Conservation (phyloP, 2,329 filamentous ascomycete genomes). For the Neocucurbitaria cava region DNA sequence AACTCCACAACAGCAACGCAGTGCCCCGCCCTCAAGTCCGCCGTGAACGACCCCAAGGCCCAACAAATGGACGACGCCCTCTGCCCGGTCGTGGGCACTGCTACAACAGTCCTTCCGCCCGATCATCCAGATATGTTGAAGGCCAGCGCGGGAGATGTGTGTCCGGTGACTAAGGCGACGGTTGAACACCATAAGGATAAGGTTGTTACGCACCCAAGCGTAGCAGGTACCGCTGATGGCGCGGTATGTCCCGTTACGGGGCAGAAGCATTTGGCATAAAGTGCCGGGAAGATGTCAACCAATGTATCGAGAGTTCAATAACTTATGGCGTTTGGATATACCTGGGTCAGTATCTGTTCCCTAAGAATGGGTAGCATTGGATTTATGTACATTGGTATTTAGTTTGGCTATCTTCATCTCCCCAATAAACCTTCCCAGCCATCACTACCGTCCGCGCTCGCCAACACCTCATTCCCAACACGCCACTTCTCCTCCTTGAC, state of each 20-base stretch:
- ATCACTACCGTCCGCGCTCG: conserved; percentile 9
- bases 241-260: conserved; percentile 54
- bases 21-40: conserved; percentile 53
- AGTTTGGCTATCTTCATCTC: background rate
- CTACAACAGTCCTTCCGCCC: conserved; percentile 51
- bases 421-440: conserved; percentile 14
- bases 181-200: conserved; percentile 54
- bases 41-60: conserved; percentile 43
- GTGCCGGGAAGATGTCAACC: background rate
- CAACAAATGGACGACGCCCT: conserved; percentile 52
- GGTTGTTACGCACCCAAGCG: conserved; percentile 50
- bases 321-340: too few relatives aligned
- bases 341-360: too few relatives aligned
- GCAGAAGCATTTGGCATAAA: conserved; percentile 30
- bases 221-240: conserved; percentile 47
- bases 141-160: conserved; percentile 49
- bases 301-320: background rate
- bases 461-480: conserved; percentile 10
- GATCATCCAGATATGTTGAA: conserved; percentile 51
- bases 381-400: too few relatives aligned
- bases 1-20: conserved; percentile 40
- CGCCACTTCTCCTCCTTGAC: conserved; percentile 16
- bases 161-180: conserved; percentile 54
- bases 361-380: too few relatives aligned
- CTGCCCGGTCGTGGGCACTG: conserved; percentile 55